Evolutionary conservation across 768 basidiomycete species (phyloP), one percentile per base, ranked within the genome.

Genomic region (Cystofilobasidium macerans): DNA sequence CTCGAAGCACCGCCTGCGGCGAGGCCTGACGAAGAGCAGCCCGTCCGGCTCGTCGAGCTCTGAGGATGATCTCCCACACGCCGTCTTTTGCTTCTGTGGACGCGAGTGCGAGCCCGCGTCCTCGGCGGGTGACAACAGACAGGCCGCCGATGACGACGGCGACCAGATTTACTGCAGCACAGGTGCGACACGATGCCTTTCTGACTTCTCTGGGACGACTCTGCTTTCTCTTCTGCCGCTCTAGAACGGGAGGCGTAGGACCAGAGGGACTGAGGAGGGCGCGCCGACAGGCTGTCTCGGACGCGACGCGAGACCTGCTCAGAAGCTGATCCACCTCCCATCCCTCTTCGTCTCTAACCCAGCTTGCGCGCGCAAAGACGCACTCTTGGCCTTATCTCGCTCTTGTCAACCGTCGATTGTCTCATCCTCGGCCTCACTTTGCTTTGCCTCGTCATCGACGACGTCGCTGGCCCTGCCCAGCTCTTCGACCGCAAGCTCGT

Each of bases 281-380:
- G n/a, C n/a, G n/a, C n/a, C n/a, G n/a, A n/a, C n/a, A n/a, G n/a
- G n/a, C n/a, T n/a, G n/a, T n/a, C n/a, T n/a, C n/a, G n/a, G n/a
- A n/a, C n/a, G n/a, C n/a, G n/a, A n/a, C n/a, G n/a, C n/a, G n/a
- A n/a, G n/a, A n/a, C n/a, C n/a, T n/a, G n/a, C n/a, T n/a, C n/a
- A n/a, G n/a, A n/a, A 30, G 36, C n/a, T 26, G 40, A n/a, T 24
- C n/a, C n/a, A 47, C 42, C 28, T 30, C 42, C 1, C 42, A 11
- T 8, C 6, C 18, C 30, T 33, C 16, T 6, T 26, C 5, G 14
- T 35, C 61, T 42, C 45, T 51, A 18, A 13, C 36, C 30, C 53
- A 67, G 65, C 60, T 9, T 67, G 65, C 35, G 65, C 65, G 3
- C 59, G 65, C 11, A 59, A 67, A 33, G 65, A 67, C 51, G 65